Evolutionary conservation across 768 basidiomycete genomes (phyloP).

Genomic region (Lentinula raphanica): DNA sequence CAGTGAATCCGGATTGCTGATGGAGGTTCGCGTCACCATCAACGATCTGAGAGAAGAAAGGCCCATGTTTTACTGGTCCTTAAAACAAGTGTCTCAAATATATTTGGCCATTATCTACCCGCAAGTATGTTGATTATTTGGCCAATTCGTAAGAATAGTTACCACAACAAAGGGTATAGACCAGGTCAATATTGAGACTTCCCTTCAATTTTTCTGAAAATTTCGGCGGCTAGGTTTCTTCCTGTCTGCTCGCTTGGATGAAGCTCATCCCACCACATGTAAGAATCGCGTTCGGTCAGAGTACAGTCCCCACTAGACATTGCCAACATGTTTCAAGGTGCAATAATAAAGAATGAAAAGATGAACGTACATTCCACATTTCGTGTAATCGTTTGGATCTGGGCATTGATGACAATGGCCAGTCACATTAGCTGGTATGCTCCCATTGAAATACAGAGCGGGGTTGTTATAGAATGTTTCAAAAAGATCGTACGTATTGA

Average conservation of each 20-base stretch:
- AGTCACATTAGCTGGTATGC: constrained; percentile 16
- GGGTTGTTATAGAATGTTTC: constrained; percentile 18
- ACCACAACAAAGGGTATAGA: neutral
- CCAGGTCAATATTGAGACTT: neutral
- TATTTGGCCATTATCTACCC: too few species aligned
- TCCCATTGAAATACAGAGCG: constrained; percentile 17
- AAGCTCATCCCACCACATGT: constrained; percentile 17
- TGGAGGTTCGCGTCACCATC: neutral
- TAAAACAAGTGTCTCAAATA: too few species aligned
- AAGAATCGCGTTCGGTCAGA: constrained; percentile 14
- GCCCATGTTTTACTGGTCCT: too few species aligned
- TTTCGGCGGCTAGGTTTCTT: constrained; percentile 1
- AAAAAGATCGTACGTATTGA: constrained; percentile 19
- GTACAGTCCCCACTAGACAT: constrained; percentile 16
- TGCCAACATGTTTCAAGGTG: neutral
- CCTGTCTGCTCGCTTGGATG: constrained; percentile 8
- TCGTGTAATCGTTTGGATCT: constrained; percentile 7
- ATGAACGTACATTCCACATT: constrained; percentile 8
- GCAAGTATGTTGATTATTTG: too few species aligned
- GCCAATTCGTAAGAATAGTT: too few species aligned
- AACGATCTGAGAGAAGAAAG: too few species aligned
- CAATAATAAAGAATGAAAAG: neutral
- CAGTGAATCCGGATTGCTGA: neutral
- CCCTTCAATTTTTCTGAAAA: constrained; percentile 1
- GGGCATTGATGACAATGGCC: constrained; percentile 20